Conservation (phyloP, 1,284 basidiomycete genomes). For the Schizopora paradoxa region DNA sequence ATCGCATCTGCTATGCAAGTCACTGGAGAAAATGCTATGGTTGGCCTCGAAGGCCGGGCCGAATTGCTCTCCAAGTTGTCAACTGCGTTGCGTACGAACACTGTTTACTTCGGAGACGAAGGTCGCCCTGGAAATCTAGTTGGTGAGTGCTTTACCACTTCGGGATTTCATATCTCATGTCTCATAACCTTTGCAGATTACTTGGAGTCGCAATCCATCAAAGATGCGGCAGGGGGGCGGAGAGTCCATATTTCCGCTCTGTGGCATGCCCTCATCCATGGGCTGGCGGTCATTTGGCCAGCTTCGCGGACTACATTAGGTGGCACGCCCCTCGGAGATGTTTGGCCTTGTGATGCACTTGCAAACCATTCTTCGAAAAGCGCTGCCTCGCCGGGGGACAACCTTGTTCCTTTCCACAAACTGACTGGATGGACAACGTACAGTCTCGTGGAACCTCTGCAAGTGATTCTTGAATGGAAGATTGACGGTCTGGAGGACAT, state of each 20-base stretch:
- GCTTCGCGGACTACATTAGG: constrained; percentile 63
- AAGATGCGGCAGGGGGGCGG: constrained; percentile 32
- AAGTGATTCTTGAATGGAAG: constrained; percentile 72
- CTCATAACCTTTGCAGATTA: constrained; percentile 47
- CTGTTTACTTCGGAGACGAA: constrained; percentile 64
- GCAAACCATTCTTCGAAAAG: constrained; percentile 27
- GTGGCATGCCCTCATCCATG: constrained; percentile 81
- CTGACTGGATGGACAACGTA: constrained; percentile 92
- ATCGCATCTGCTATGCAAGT: constrained; percentile 81
- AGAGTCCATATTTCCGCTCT: constrained; percentile 61
- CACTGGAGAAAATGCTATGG: constrained; percentile 74
- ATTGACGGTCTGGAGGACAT: constrained; percentile 71
- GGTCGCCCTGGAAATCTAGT: constrained; percentile 80
- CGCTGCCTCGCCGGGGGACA: constrained; percentile 44
- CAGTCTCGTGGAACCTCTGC: constrained; percentile 79
- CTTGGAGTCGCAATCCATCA: constrained; percentile 51
- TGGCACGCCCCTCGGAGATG: constrained; percentile 77
- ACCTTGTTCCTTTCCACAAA: constrained; percentile 92
- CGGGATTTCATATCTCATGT: background rate
- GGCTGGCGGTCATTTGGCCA: constrained; percentile 87
- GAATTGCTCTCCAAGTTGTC: constrained; percentile 71
- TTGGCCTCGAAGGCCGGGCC: constrained; percentile 84
- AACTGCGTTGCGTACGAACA: constrained; percentile 57
- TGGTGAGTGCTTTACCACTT: constrained; percentile 41
- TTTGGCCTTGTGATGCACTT: constrained; percentile 77